Conservation (phyloP, 2,329 filamentous ascomycete species). For the Peltaster fructicola region DNA sequence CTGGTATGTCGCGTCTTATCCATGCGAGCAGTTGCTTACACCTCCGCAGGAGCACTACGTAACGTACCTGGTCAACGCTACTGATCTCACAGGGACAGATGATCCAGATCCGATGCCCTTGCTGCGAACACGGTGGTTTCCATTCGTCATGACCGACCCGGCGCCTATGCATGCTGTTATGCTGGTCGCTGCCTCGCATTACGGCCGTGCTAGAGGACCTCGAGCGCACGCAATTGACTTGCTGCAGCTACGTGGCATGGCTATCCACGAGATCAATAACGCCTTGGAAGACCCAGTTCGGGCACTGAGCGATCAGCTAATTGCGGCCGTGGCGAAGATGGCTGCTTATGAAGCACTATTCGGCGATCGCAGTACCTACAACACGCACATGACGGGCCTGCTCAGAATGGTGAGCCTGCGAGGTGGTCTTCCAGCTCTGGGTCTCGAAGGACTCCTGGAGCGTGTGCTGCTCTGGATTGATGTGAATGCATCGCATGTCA, state of each 20-base stretch:
- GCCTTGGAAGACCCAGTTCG: slow-evolving; percentile 18
- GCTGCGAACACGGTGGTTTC: slow-evolving; percentile 24
- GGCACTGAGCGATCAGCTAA: slow-evolving; percentile 24
- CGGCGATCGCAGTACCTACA: slow-evolving; percentile 25
- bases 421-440: slow-evolving; percentile 27
- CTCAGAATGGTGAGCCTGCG: slow-evolving; percentile 26
- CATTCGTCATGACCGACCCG: slow-evolving; percentile 24
- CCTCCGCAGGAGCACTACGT: slow-evolving; percentile 14
- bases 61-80: slow-evolving; percentile 21
- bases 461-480: slow-evolving; percentile 34
- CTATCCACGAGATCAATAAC: slow-evolving; percentile 27
- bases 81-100: slow-evolving; percentile 27
- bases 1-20: slow-evolving; percentile 9
- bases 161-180: slow-evolving; percentile 25
- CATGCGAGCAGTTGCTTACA: slow-evolving; percentile 4
- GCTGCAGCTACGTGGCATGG: slow-evolving; percentile 27
- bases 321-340: slow-evolving; percentile 34
- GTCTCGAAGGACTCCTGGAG: slow-evolving; percentile 28
- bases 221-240: slow-evolving; percentile 20
- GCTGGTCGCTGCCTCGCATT: slow-evolving; percentile 26
- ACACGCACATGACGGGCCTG: slow-evolving; percentile 32
- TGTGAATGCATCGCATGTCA: slow-evolving; percentile 14
- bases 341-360: slow-evolving; percentile 36
- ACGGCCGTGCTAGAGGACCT: slow-evolving; percentile 15
- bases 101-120: slow-evolving; percentile 16